phyloP scores from a whole-genome alignment of 2,329 filamentous ascomycete genomes.

The Neurospora crassa region DNA sequence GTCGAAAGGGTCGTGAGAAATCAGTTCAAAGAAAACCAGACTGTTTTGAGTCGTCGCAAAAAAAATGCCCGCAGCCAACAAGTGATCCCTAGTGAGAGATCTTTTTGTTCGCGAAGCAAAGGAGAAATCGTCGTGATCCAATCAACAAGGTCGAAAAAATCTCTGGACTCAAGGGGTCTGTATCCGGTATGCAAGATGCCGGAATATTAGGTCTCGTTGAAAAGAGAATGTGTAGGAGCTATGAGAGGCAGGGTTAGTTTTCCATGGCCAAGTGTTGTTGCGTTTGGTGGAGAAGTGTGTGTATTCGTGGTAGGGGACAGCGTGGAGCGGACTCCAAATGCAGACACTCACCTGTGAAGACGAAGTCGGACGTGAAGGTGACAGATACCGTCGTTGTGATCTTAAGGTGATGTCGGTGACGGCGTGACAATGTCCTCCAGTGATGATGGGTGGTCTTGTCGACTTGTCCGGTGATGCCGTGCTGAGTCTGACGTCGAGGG shows the following conservation, averaged over 20 bases:
- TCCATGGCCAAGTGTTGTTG: not conserved
- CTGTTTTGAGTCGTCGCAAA: not conserved
- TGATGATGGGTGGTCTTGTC: not conserved
- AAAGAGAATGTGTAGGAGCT: constrained; percentile 17
- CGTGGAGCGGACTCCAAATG: not conserved
- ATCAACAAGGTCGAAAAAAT: constrained; percentile 1
- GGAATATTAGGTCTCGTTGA: constrained; percentile 9
- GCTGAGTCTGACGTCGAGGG: constrained; percentile 5
- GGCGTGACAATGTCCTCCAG: not conserved
- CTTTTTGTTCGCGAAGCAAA: not conserved
- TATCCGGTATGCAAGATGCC: not conserved
- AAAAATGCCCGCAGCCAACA: not conserved
- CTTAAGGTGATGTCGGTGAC: not conserved
- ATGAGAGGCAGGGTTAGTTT: not conserved
- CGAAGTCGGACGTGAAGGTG: not conserved
- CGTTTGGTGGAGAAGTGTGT: not conserved
- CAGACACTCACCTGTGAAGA: not conserved
- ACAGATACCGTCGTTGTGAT: not conserved
- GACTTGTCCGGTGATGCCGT: not conserved
- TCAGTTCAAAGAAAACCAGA: not conserved
- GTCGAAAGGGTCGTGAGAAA: constrained; percentile 8
- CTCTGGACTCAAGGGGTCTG: not conserved
- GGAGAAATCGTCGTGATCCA: not conserved
- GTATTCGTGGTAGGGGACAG: not conserved
- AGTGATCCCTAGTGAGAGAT: not conserved